These are phyloP conservation scores for Penicillium fimorum DNA, from an alignment of 495 filamentous ascomycete genomes.

Conservation along the genomic window DNA sequence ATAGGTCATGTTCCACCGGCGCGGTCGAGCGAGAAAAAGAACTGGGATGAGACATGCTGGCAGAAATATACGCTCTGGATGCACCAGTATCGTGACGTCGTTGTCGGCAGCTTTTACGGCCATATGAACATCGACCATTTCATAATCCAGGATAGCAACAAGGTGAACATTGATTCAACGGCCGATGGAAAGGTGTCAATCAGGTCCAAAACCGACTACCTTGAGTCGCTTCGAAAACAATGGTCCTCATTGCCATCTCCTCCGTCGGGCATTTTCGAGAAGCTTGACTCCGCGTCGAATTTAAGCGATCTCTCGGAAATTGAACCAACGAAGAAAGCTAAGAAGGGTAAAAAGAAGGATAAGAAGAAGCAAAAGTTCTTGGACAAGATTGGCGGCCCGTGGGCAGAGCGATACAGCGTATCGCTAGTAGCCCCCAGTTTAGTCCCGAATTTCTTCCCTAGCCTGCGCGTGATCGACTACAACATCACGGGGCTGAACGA, in stretches of 20 bases:
- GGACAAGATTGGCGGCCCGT: constrained; percentile 71
- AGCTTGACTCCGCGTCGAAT: constrained; percentile 17
- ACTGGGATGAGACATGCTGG: constrained; percentile 96
- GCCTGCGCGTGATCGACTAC: constrained; percentile 84
- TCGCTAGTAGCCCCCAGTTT: constrained; percentile 79
- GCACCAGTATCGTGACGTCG: constrained; percentile 84
- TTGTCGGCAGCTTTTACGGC: constrained; percentile 76
- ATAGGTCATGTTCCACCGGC: constrained; percentile 94
- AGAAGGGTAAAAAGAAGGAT: constrained; percentile 45
- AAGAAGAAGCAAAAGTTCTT: constrained; percentile 55
- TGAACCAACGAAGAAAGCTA: constrained; percentile 32
- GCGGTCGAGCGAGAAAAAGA: constrained; percentile 72
- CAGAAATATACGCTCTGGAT: constrained; percentile 95
- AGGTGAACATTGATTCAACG: constrained; percentile 55
- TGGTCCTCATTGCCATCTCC: constrained; percentile 77
- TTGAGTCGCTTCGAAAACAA: constrained; percentile 69
- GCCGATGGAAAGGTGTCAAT: constrained; percentile 46
- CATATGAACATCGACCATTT: constrained; percentile 99
- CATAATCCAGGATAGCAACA: constrained; percentile 80
- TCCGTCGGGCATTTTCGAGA: constrained; percentile 22
- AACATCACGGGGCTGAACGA: constrained; percentile 80
- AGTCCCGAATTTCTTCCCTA: constrained; percentile 91
- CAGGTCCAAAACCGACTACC: constrained; percentile 69
- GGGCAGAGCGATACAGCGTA: constrained; percentile 80
- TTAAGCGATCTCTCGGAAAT: not conserved